Evolutionary conservation across 805 yeast species (phyloP), one percentile per base, ranked within the genome.

Genomic region (Cyberlindnera suaveolens): DNA sequence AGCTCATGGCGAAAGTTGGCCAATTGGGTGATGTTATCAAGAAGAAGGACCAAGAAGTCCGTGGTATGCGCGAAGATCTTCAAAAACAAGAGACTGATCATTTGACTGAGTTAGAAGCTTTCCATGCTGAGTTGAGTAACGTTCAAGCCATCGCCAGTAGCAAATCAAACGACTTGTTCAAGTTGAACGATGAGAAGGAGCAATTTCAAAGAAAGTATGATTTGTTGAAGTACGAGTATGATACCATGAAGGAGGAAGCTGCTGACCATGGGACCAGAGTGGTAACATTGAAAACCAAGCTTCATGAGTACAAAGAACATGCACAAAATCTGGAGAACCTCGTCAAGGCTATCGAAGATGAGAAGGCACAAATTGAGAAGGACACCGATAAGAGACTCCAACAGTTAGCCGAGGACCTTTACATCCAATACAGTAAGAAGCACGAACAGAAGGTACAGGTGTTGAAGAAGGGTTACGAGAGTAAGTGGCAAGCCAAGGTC

Each of bases 391-490:
- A 68, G 44, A 74, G 77, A 53, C 62, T 82, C 32, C 78, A 79
- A 48, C 74, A 77, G 48, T 63, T 85, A 38, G 85, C 90, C 0
- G 81, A 78, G 46, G 86, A 81, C 51, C 65, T 85, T 10, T 85
- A 85, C 54, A 70, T 75, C 32, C 89, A 82, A 57, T 85, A 85
- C 56, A 77, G 87, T 3, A 78, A 82, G 39, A 85, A 86, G 57
- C 95, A 86, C 56, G 86, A 81, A 48, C 74, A 76, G 41, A 85
- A 85, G 60, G 83, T 85, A 8, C 71, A 72, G 13, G 73, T 77
- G 29, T 64, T 81, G 54, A 82, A 77, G 57, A 71, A 73, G 44
- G 79, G 77, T 3, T 78, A 75, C 55, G 83, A 78, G 51, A 63
- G 66, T 29, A 78, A 75, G 52, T 77, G 74, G 70, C 64, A 70